A percentile compares a stretch with the other conserved stretches of the same genome.
phyloP scores from a whole-genome alignment of 163 green algal genomes.

The Chlorella variabilis region DNA sequence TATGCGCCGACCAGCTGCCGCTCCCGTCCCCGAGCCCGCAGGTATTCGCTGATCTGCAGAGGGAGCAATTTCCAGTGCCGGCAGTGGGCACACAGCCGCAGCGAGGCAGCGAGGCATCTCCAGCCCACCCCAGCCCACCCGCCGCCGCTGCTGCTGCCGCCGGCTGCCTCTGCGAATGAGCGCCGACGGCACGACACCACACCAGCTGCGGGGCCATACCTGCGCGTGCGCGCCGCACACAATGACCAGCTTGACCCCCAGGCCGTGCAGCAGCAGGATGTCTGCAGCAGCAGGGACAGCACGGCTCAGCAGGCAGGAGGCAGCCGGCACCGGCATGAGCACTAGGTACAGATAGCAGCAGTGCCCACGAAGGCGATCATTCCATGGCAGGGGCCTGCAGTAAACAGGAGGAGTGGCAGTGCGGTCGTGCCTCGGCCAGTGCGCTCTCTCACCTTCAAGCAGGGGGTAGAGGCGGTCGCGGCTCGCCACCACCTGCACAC shows the following conservation, averaged over 20 bases:
- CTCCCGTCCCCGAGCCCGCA: constrained; percentile 60
- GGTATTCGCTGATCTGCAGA: constrained; percentile 75
- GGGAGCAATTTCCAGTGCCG: background rate
- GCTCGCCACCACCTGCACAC: constrained; percentile 64
- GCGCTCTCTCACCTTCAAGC: constrained; percentile 58
- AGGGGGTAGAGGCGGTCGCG: constrained; percentile 64
- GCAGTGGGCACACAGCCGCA: too few species aligned
- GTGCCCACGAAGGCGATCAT: too few species aligned
- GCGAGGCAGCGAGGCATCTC: too few species aligned
- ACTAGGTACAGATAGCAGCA: too few species aligned
- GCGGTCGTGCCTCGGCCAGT: too few species aligned
- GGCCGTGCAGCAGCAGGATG: constrained; percentile 61
- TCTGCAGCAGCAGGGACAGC: constrained; percentile 11
- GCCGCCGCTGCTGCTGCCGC: too few species aligned
- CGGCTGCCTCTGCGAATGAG: constrained; percentile 1
- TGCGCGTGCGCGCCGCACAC: constrained; percentile 55
- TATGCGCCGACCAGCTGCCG: constrained; percentile 76
- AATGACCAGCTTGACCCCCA: constrained; percentile 89
- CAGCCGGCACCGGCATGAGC: too few species aligned
- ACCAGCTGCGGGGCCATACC: too few species aligned
- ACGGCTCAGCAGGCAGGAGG: background rate
- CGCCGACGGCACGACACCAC: too few species aligned
- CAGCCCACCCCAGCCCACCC: too few species aligned
- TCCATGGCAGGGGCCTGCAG: too few species aligned
- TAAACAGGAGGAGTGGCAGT: too few species aligned